Base-by-base conservation (phyloP, 2,329 filamentous ascomycete species). In the Fusarium fujikuroi region DNA sequence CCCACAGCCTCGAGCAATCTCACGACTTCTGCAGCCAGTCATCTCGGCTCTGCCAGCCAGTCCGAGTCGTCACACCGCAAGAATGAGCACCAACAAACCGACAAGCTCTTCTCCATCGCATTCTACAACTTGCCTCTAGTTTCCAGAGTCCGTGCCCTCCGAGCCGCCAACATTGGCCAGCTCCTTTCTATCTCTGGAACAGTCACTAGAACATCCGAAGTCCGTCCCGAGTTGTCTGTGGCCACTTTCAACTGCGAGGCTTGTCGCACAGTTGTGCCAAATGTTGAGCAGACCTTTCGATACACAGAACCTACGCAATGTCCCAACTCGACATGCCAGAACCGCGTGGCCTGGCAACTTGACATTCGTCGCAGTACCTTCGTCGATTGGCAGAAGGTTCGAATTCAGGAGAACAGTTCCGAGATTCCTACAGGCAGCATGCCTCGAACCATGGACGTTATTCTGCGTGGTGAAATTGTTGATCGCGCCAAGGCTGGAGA, bases 351-450 rank as follows among this genome's bases (percentile, higher is more conserved):
- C n/a, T 99, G 96, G 96, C 91, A 95, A 74, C 85, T 99, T n/a
- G 95, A 99, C 77, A 98, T 99, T 78, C 89, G 94, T 47, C 95
- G 97, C 82, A 98, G 95, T 82, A 98, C 95, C 1, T 99, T 99
- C 80, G 93, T 99, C 70, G 96, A 99, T 84, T 99, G 96, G 96
- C 96, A 99, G 81, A 98, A 98, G 82, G 95, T 98, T 30, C 93
- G 97, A 72, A 94, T 98, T 70, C 96, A 99, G 83, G 96, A 99
- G 83, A 99, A 98, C 85, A 97, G 95, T 75, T 95, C 95, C 8
- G 96, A 99, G 81, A 99, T 99, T 42, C 96, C 96, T 0, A 99
- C 96, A 0, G 96, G 96, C 61, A 98, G 95, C 84, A 99, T 99
- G 96, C 96, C 96, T 30, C 90, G 96, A 67, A 99, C 96, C 6